Conservation (phyloP, 2,329 filamentous ascomycete species). For the Zymoseptoria ardabiliae region DNA sequence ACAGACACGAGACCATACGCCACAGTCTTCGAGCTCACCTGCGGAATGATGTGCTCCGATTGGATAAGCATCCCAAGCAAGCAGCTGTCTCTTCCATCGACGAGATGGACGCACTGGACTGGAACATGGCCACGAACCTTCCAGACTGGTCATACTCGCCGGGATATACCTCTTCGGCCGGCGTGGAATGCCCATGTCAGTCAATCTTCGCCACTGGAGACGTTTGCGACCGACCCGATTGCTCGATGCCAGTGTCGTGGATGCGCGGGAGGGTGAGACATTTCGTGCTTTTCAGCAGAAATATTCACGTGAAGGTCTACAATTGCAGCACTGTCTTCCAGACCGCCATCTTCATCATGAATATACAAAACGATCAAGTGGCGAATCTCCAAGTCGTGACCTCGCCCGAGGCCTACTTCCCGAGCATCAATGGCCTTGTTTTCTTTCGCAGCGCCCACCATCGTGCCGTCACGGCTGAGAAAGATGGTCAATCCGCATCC, state of each 20-base stretch:
- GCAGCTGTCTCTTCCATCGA: no score
- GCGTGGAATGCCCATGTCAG: conserved; percentile 7
- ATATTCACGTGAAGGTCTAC: no score
- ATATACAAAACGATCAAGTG: conserved; percentile 1
- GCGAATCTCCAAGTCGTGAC: conserved; percentile 9
- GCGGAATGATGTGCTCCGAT: background rate
- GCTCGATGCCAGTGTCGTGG: conserved; percentile 3
- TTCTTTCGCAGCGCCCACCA: conserved; percentile 12
- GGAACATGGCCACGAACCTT: background rate
- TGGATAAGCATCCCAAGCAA: conserved; percentile 2
- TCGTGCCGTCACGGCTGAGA: conserved; percentile 7
- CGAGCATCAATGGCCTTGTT: conserved; percentile 8
- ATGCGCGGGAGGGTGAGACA: background rate
- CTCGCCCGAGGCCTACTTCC: conserved; percentile 7
- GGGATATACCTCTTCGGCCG: conserved; percentile 6
- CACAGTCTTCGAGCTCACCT: conserved; percentile 4
- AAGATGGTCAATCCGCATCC: conserved; percentile 11
- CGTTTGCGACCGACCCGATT: conserved; percentile 2
- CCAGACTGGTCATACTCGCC: conserved; percentile 6
- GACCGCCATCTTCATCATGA: no score
- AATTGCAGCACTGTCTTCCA: no score
- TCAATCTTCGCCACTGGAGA: conserved; percentile 7
- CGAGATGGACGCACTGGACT: no score
- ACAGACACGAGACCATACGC: conserved; percentile 4
- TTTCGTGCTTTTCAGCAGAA: no score